Percentiles rank a stretch among this genome's conserved stretches.
phyloP scores from a whole-genome alignment of 1,284 basidiomycete species.

The Puccinia triticina region DNA sequence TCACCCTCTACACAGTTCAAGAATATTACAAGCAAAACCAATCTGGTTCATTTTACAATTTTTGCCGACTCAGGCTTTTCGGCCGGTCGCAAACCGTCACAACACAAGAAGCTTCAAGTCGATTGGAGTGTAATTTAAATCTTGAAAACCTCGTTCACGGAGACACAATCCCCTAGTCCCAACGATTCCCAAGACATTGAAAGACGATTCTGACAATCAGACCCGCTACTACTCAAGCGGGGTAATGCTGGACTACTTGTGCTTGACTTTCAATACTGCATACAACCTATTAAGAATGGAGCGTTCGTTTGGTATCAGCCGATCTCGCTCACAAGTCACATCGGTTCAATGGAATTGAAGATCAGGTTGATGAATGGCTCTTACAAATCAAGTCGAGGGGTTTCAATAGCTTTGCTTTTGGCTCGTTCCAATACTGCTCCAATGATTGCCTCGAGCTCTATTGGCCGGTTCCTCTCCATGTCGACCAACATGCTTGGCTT shows the following conservation, averaged over 20 bases:
- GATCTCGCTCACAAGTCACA: too few relatives aligned
- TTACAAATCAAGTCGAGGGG: constrained; percentile 49
- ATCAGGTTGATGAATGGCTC: neutral
- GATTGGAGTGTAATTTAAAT: too few relatives aligned
- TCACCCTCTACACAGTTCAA: neutral
- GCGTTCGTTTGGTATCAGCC: too few relatives aligned
- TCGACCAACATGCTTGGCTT: constrained; percentile 50
- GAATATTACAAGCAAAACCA: neutral
- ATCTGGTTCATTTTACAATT: neutral
- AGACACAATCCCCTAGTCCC: too few relatives aligned
- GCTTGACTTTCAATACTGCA: constrained; percentile 33
- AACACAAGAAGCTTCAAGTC: neutral
- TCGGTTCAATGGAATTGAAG: too few relatives aligned
- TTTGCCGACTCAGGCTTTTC: neutral
- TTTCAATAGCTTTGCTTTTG: constrained; percentile 42
- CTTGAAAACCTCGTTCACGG: too few relatives aligned
- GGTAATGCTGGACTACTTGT: too few relatives aligned
- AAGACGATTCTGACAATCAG: too few relatives aligned
- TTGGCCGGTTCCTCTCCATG: constrained; percentile 43
- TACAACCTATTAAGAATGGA: constrained; percentile 26
- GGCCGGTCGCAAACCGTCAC: too few relatives aligned
- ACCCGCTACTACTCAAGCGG: too few relatives aligned
- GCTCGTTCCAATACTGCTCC: constrained; percentile 48
- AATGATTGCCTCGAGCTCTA: constrained; percentile 45
- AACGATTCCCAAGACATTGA: too few relatives aligned